Conservation (phyloP, 169 alveolate genomes). For the Amoebophrya sp. region DNA sequence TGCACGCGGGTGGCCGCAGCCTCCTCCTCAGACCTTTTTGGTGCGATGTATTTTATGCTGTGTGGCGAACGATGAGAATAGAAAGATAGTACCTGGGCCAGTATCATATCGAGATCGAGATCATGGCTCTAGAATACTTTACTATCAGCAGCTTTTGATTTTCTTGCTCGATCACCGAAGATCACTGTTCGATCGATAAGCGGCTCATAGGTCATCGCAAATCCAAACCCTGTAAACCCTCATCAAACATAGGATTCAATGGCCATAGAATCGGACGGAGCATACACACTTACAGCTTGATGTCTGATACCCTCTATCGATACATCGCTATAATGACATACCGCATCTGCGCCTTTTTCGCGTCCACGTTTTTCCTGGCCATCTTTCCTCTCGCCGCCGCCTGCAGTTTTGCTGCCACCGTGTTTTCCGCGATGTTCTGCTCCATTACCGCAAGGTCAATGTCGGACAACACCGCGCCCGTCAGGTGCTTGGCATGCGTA, state of each 20-base stretch:
- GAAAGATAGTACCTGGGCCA: no score
- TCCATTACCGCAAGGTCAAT: background rate
- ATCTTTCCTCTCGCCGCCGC: background rate
- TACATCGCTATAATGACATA: background rate
- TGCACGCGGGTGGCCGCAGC: background rate
- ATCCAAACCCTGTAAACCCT: no score
- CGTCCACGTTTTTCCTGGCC: background rate
- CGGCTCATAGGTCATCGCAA: no score
- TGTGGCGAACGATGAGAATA: background rate
- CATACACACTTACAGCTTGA: no score
- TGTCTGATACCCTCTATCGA: no score
- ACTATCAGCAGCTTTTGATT: no score
- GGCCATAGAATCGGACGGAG: no score
- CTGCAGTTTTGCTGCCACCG: background rate
- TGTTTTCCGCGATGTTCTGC: background rate
- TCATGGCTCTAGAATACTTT: no score
- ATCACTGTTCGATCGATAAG: no score
- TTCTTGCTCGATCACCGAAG: no score
- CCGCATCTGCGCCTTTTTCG: background rate
- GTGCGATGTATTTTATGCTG: background rate
- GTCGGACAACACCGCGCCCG: background rate
- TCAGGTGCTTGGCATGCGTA: background rate
- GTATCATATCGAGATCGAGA: no score
- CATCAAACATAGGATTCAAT: no score
- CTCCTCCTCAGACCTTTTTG: background rate